phyloP scores from a whole-genome alignment of 371 early-diverging fungal genomes.

The Apophysomyces trapeziformis region DNA sequence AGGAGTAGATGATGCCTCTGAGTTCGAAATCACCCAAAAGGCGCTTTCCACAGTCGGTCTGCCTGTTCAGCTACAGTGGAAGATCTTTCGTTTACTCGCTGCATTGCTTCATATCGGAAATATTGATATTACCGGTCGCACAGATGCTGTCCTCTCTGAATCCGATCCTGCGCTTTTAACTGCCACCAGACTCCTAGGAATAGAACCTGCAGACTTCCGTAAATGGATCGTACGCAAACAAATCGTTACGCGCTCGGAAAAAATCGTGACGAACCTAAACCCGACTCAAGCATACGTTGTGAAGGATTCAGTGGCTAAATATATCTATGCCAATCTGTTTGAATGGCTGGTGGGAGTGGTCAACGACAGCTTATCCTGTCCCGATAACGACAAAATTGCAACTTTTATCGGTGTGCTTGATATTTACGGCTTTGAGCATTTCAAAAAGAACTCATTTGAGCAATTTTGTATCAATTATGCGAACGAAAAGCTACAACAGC shows the following conservation, averaged over 20 bases:
- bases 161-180: constrained; percentile 64
- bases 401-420: constrained; percentile 92
- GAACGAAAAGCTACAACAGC: constrained; percentile 96
- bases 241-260: constrained; percentile 82
- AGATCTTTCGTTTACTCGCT: constrained; percentile 83
- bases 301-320: constrained; percentile 90
- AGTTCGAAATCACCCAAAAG: constrained; percentile 82
- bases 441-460: constrained; percentile 96
- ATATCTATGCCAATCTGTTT: constrained; percentile 86
- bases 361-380: constrained; percentile 72
- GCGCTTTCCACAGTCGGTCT: constrained; percentile 86
- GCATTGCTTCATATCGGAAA: constrained; percentile 90
- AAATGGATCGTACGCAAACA: constrained; percentile 89
- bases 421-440: constrained; percentile 95
- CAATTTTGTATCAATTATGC: constrained; percentile 98
- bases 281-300: constrained; percentile 73
- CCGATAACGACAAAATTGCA: constrained; percentile 40
- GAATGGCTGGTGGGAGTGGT: constrained; percentile 86
- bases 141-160: constrained; percentile 69
- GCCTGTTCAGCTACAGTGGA: constrained; percentile 75
- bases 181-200: constrained; percentile 68
- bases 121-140: constrained; percentile 72
- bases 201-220: constrained; percentile 71
- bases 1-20: constrained; percentile 85
- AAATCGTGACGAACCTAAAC: constrained; percentile 76